These are phyloP conservation scores for Calonectria pteridis DNA, from an alignment of 2,329 filamentous ascomycete genomes.

Conservation along the genomic window DNA sequence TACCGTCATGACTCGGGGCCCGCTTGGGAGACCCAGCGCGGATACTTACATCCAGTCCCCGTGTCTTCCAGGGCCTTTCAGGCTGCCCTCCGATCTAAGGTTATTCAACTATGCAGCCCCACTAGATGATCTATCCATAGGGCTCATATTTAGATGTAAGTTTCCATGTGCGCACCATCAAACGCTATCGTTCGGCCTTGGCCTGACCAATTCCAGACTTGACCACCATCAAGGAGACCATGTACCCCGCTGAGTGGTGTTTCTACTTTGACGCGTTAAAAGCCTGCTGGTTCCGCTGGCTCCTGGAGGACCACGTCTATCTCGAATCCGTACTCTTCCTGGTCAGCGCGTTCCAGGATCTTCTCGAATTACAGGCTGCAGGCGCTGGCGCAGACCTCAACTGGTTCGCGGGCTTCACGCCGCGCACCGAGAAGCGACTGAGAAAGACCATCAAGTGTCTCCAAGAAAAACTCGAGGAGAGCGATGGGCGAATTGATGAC, in stretches of 20 bases:
- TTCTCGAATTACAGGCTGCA: slow-evolving; percentile 11
- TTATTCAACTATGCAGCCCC: slow-evolving; percentile 38
- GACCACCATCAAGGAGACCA: slow-evolving; percentile 41
- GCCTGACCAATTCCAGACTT: slow-evolving; percentile 35
- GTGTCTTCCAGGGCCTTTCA: slow-evolving; percentile 28
- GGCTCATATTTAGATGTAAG: slow-evolving; percentile 37
- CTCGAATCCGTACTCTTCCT: slow-evolving; percentile 43
- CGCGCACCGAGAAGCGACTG: slow-evolving; percentile 26
- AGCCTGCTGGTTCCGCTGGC: slow-evolving; percentile 46
- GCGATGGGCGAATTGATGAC: slow-evolving; percentile 32
- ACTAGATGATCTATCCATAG: slow-evolving; percentile 24
- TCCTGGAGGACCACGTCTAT: slow-evolving; percentile 42
- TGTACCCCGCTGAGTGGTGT: slow-evolving; percentile 48
- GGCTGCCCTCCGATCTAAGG: slow-evolving; percentile 32
- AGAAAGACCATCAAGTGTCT: slow-evolving; percentile 33
- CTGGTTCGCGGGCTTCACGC: slow-evolving; percentile 25
- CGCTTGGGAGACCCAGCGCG: background rate
- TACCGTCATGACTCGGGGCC: background rate
- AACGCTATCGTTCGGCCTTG: background rate
- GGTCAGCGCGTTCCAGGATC: slow-evolving; percentile 38
- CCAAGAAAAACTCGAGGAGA: slow-evolving; percentile 33
- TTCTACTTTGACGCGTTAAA: slow-evolving; percentile 38
- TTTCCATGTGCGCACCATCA: background rate
- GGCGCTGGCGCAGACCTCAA: background rate
- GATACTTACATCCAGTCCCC: slow-evolving; percentile 21